Evolutionary conservation across 2,329 filamentous ascomycete genomes (phyloP), one percentile per base, ranked within the genome.

Genomic region (Ceratocystiopsis minuta): DNA sequence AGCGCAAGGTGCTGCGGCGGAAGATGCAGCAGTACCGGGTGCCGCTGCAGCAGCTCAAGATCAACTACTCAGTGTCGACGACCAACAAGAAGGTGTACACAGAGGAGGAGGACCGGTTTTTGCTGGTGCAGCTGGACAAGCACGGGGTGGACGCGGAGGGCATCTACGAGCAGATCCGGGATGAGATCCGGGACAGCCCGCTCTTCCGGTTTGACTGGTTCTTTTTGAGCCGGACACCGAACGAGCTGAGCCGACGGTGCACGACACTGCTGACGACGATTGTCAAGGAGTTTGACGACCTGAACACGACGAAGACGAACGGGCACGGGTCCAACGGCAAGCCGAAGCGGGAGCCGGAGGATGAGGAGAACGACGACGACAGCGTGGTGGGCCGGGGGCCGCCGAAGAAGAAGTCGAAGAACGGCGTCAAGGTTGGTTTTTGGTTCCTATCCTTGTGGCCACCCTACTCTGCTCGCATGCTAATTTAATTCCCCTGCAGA

Each of bases 21-120:
- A 98, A 98, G 72, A 82, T 98, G 72, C 73, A 79, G 52, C 84
- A 90, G 67, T 96, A 94, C 57, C 81, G 90, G n/a, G 88, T 96
- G 39, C 92, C 90, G 18, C 70, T 98, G 15, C 90, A 98, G 59
- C 90, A 98, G 60, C 76, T 98, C 54, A 94, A 94, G 67, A 86
- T 98, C 65, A 96, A 94, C 63, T 98, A 98, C 61, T 94, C 87
- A 0, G 90, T 98, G 24, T 94, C 86, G 7, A 98, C 90, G 2
- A 98, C 92, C 11, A 98, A 98, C 72, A 98, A 98, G 67, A 98
- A 98, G 65, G 87, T 98, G 1, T 98, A 98, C 58, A 96, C 87
- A 0, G 92, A 98, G 57, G 90, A 98, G 56, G 90, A 98, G 59
- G 90, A 98, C 56, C 76, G 90, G 4, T 98, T 98, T 62, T 62